Base-by-base conservation (phyloP, 2,329 filamentous ascomycete genomes). In the Microcera coccophila region DNA sequence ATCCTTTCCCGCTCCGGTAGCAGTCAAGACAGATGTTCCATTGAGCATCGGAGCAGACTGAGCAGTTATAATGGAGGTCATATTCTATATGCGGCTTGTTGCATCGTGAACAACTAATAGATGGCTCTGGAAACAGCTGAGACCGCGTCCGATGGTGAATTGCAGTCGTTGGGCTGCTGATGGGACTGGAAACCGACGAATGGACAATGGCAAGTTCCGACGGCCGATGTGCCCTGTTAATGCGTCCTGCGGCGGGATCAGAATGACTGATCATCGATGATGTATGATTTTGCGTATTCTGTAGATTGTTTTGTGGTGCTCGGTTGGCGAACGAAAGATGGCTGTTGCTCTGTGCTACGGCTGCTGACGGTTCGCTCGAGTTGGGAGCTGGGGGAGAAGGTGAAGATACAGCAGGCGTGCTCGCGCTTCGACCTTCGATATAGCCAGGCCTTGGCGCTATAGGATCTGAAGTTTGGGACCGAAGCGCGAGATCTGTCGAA, bases 21-120 rank as follows among this genome's bases (percentile, higher is more conserved):
- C 91, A 97, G 50, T 75, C 75, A 2, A 86, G 67, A 59, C 91
- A 97, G 10, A 96, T 71, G 60, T 90, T 85, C 73, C 84, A 95
- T 36, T 79, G 71, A 1, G 87, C 88, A 5, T 74, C 68, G 14
- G 78, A 72, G 63, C 91, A 96, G 38, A 73, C 72, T 2, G 68
- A 64, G 64, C 91, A 97, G 60, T 86, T 86, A 66, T 91, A 95
- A 63, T 96, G 88, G 2, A 95, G 69, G 8, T 88, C 81, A 54
- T 95, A 89, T 61, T 95, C 85, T 28, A 96, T 90, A 47, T 90
- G 78, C 5, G 72, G 58, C 49, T 77, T 84, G 16, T 73, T 68
- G 62, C 91, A 97, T 9, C 79, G 73, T 28, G 81, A 77, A 62
- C 91, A 96, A 8, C 72, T 74, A 38, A 95, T 79, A 1, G 79